phyloP scores from a whole-genome alignment of 179 eudicot species.

The Actinidia chinensis region DNA sequence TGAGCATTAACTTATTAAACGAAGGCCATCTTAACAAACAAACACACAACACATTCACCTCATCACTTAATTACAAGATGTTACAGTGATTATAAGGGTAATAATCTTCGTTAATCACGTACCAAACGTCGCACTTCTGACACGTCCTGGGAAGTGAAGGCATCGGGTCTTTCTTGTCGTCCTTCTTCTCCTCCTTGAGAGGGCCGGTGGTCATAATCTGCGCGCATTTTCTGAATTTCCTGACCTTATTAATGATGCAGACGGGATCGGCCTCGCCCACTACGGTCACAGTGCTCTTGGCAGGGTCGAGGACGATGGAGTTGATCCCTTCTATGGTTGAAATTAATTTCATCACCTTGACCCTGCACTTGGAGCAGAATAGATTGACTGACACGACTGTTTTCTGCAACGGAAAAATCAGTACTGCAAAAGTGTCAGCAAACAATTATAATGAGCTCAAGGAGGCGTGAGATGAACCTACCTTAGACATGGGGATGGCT shows the following conservation, averaged over 20 bases:
- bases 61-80: slow-evolving; percentile 19
- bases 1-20: no score
- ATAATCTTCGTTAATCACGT: slow-evolving; percentile 8
- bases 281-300: slow-evolving; percentile 30
- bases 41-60: no score
- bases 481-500: slow-evolving; percentile 21
- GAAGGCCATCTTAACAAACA: no score
- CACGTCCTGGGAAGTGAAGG: slow-evolving; percentile 27
- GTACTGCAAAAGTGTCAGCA: neutral
- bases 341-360: slow-evolving; percentile 36
- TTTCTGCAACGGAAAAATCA: slow-evolving; percentile 6
- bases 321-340: slow-evolving; percentile 30
- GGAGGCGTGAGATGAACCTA: neutral
- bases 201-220: slow-evolving; percentile 33
- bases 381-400: slow-evolving; percentile 37
- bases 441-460: neutral
- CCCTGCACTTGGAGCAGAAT: slow-evolving; percentile 32
- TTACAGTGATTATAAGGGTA: slow-evolving; percentile 10
- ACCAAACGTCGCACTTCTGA: slow-evolving; percentile 32
- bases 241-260: slow-evolving; percentile 25
- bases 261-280: slow-evolving; percentile 40
- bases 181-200: slow-evolving; percentile 37
- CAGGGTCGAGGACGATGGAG: slow-evolving; percentile 35
- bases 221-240: slow-evolving; percentile 32
- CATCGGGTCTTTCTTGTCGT: slow-evolving; percentile 12